Percentiles rank a stretch among this genome's conserved stretches.
Evolutionary conservation across 2,329 filamentous ascomycete genomes (phyloP).

Genomic region (Ophiostoma ulmi): DNA sequence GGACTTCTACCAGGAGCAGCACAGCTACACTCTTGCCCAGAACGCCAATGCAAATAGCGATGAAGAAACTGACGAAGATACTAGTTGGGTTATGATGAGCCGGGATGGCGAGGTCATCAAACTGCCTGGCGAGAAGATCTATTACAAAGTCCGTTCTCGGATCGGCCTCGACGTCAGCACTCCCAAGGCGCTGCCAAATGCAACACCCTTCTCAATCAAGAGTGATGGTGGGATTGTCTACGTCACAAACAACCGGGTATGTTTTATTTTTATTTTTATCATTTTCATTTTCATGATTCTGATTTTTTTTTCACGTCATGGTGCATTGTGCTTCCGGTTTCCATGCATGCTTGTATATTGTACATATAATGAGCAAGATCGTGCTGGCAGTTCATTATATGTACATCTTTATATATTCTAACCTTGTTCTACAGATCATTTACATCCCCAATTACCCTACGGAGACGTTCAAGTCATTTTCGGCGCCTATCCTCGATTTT

Average conservation of each 20-base stretch:
- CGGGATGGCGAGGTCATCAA: constrained; percentile 70
- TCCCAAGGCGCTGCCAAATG: constrained; percentile 59
- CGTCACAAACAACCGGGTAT: constrained; percentile 79
- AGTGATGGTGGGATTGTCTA: constrained; percentile 71
- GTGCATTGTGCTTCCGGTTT: neutral
- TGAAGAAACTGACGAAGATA: constrained; percentile 51
- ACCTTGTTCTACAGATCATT: constrained; percentile 57
- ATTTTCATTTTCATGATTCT: neutral
- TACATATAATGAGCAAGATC: neutral
- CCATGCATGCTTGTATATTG: neutral
- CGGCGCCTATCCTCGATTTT: constrained; percentile 78
- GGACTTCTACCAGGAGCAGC: constrained; percentile 29
- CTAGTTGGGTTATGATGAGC: constrained; percentile 87
- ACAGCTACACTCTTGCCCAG: constrained; percentile 41
- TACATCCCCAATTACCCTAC: constrained; percentile 74
- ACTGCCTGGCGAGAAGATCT: constrained; percentile 74
- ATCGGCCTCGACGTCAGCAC: constrained; percentile 72
- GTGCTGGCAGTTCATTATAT: neutral
- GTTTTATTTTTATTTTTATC: constrained; percentile 30
- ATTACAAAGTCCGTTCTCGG: constrained; percentile 74
- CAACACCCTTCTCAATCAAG: constrained; percentile 61
- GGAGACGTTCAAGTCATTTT: constrained; percentile 75
- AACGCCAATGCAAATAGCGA: constrained; percentile 35
- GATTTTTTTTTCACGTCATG: neutral
- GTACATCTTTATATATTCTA: neutral